Conservation (phyloP, 495 filamentous ascomycete species). For the Cetradonia linearis region DNA sequence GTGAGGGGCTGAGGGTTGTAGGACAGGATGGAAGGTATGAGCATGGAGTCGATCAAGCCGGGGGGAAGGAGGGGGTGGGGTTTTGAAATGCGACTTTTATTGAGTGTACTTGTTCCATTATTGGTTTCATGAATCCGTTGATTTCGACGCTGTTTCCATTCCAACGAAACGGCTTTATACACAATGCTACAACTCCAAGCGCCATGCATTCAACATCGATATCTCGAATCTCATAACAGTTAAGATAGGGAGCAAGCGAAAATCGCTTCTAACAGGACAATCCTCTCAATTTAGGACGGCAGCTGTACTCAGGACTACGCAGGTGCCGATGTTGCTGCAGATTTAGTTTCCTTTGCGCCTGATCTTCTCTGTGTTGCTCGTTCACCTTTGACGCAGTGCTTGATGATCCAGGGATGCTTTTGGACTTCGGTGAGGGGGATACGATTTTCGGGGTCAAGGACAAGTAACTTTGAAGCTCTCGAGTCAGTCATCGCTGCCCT, state of each 20-base stretch:
- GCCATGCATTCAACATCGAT: background rate
- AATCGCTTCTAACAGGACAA: background rate
- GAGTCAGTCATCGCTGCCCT: background rate
- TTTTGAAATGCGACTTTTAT: background rate
- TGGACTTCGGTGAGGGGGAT: conserved; percentile 83
- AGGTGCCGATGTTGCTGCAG: conserved; percentile 30
- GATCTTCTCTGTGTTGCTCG: conserved; percentile 43
- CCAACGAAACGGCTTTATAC: background rate
- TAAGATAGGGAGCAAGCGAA: background rate
- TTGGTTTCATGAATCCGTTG: background rate
- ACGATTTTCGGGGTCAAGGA: conserved; percentile 88
- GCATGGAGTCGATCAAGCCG: too few species aligned
- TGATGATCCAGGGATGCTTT: conserved; percentile 91
- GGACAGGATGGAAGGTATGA: background rate
- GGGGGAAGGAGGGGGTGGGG: background rate
- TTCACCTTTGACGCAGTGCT: conserved; percentile 82
- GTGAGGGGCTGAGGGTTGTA: background rate
- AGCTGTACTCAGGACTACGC: background rate
- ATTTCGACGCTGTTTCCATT: background rate
- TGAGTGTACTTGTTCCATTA: background rate
- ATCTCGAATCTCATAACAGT: background rate
- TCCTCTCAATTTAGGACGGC: background rate
- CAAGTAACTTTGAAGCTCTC: conserved; percentile 53
- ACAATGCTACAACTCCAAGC: background rate
- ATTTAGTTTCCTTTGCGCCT: conserved; percentile 31